phyloP scores from a whole-genome alignment of 352 stramenopile genomes.

The Pythium phragmiticola region DNA sequence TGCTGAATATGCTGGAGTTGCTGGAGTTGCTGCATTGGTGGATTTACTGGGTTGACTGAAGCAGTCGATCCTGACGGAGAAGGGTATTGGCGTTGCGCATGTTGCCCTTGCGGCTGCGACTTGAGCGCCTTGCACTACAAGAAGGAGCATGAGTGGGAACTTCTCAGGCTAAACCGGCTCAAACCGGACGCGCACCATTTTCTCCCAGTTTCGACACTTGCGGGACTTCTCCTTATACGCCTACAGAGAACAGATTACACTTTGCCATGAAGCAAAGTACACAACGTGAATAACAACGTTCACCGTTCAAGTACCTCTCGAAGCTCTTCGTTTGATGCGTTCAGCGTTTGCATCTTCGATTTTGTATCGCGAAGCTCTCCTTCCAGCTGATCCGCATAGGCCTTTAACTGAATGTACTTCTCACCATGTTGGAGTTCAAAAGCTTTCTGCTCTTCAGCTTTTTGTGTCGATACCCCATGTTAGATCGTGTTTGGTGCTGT shows the following conservation, averaged over 20 bases:
- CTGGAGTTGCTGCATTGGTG: not conserved
- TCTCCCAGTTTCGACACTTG: constrained; percentile 88
- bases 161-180: not conserved
- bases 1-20: too few species aligned
- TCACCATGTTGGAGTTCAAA: constrained; percentile 82
- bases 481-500: not conserved
- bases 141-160: not conserved
- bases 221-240: constrained; percentile 86
- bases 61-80: constrained; percentile 50
- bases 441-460: constrained; percentile 78
- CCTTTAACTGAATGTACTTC: constrained; percentile 88
- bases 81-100: constrained; percentile 43
- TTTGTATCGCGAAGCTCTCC: constrained; percentile 80
- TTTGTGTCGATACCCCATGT: not conserved
- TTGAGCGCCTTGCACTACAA: constrained; percentile 73
- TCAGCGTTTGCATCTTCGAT: constrained; percentile 69
- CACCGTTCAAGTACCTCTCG: constrained; percentile 45
- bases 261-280: not conserved
- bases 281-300: not conserved
- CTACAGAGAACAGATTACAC: constrained; percentile 26
- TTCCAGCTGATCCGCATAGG: constrained; percentile 83
- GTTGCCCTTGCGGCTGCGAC: constrained; percentile 33
- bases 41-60: constrained; percentile 34
- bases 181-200: constrained; percentile 51
- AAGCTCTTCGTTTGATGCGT: constrained; percentile 73